Base-by-base conservation (phyloP, 169 alveolate genomes). In the Plasmodium falciparum region DNA sequence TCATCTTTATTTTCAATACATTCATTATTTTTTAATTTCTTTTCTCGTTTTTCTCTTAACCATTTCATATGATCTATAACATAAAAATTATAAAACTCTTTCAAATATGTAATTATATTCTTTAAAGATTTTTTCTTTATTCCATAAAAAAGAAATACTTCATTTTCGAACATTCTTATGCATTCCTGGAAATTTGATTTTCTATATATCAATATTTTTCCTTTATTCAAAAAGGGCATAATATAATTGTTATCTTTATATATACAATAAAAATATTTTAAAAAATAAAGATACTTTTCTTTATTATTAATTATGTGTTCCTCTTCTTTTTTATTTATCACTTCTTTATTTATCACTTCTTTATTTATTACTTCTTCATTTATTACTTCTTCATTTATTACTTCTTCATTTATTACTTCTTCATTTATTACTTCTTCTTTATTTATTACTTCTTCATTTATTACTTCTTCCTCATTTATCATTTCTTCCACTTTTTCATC, bases 151-250 rank as follows among this genome's bases (percentile, higher is more conserved):
- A 72, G 11, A 13, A 86, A 6, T 20, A 86, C 50, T 20, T 86
- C 88, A 13, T 45, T 86, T 61, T 63, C 26, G 22, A 86, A 86
- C 9, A 61, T 61, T 62, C 26, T 50, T 59, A 61, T 24, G 62
- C 71, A 72, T 13, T 86, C 67, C 7, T 5, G 4, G 17, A 61
- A 86, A 13, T 86, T 45, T 45, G n/a, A 56, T 50, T 83, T 45
- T 61, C 92, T 61, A 54, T 86, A 86, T 43, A 86, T 33, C 1
- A 86, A 33, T 49, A 86, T 71, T 61, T 86, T 86, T 12, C 92
- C 92, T 47, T 86, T 86, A 9, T 71, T 86, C 58, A 86, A 63
- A 66, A 86, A 86, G 7, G 33, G 22, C 9, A 39, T 65, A 11
- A 71, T 22, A 47, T 63, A 47, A 39, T 24, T n/a, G 9, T n/a